phyloP scores from a whole-genome alignment of 1,139 yeast genomes.

The Saccharomycopsis crataegensis region DNA sequence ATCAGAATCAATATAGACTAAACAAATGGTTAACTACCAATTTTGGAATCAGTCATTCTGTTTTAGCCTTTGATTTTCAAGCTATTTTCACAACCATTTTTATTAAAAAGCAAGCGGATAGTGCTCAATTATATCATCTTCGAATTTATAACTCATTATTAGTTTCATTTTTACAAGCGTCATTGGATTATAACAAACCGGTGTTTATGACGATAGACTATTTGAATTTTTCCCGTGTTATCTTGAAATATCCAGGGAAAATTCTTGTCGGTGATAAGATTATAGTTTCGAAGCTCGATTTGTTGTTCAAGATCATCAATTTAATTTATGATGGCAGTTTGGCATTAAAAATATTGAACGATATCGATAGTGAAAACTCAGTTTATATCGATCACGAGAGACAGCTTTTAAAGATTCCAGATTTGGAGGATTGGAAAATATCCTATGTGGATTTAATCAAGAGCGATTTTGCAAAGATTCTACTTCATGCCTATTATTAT shows the following conservation, averaged over 20 bases:
- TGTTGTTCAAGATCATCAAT: slow-evolving; percentile 20
- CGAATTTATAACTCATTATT: slow-evolving; percentile 44
- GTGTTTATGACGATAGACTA: slow-evolving; percentile 31
- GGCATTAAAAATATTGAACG: slow-evolving; percentile 28
- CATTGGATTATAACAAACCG: slow-evolving; percentile 41
- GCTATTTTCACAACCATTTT: slow-evolving; percentile 33
- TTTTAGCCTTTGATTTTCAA: slow-evolving; percentile 37
- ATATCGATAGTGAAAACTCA: slow-evolving; percentile 22
- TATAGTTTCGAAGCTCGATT: slow-evolving; percentile 38
- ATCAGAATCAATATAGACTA: slow-evolving; percentile 35
- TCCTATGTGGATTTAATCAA: slow-evolving; percentile 37
- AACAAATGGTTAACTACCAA: slow-evolving; percentile 44
- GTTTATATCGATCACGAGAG: slow-evolving; percentile 14
- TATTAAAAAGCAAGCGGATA: slow-evolving; percentile 25
- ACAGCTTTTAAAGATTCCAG: slow-evolving; percentile 27
- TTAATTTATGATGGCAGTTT: slow-evolving; percentile 11
- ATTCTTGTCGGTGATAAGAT: slow-evolving; percentile 38
- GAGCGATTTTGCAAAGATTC: slow-evolving; percentile 38
- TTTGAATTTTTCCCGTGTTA: slow-evolving; percentile 32
- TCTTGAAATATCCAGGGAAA: slow-evolving; percentile 36
- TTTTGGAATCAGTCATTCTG: slow-evolving; percentile 40
- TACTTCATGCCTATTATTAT: slow-evolving; percentile 38
- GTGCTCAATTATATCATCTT: slow-evolving; percentile 40
- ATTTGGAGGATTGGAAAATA: slow-evolving; percentile 34
- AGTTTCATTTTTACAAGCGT: slow-evolving; percentile 40